Conservation (phyloP, 2,329 filamentous ascomycete species). For the Monosporascus sp. region DNA sequence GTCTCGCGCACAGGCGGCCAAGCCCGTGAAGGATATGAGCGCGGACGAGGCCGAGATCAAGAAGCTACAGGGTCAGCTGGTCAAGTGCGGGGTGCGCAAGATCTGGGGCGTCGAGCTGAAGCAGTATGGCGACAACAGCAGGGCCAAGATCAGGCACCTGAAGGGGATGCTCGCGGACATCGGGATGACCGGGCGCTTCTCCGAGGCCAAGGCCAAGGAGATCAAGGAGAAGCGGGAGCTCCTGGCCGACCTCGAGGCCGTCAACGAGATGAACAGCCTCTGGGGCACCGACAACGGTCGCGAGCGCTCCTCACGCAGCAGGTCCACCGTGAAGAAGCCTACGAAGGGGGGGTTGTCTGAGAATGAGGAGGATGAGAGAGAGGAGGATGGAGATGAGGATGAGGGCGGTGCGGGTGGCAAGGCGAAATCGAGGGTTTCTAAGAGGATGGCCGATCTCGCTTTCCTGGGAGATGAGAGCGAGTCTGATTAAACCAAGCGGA, state of each 20-base stretch:
- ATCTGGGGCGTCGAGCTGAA: slow-evolving; percentile 85
- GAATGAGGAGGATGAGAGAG: slow-evolving; percentile 24
- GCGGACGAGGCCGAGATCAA: slow-evolving; percentile 79
- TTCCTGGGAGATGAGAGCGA: slow-evolving; percentile 69
- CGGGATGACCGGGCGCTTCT: slow-evolving; percentile 88
- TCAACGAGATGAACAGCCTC: slow-evolving; percentile 71
- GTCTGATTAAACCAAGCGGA: slow-evolving; percentile 38
- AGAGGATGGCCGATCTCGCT: slow-evolving; percentile 47
- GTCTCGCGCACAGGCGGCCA: slow-evolving; percentile 31
- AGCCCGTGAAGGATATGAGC: slow-evolving; percentile 32
- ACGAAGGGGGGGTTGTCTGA: slow-evolving; percentile 32
- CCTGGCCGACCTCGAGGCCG: slow-evolving; percentile 74
- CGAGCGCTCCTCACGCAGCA: slow-evolving; percentile 37
- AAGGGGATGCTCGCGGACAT: slow-evolving; percentile 71
- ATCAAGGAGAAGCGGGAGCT: slow-evolving; percentile 88
- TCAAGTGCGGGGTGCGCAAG: slow-evolving; percentile 89
- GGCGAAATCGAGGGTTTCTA: slow-evolving; percentile 33
- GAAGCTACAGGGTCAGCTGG: slow-evolving; percentile 75
- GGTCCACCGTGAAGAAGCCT: slow-evolving; percentile 24
- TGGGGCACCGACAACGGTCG: slow-evolving; percentile 59
- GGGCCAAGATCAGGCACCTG: slow-evolving; percentile 78
- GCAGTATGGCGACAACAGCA: slow-evolving; percentile 61
- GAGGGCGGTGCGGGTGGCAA: slow-evolving; percentile 19
- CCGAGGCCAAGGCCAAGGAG: slow-evolving; percentile 72
- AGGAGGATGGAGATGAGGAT: slow-evolving; percentile 30